A percentile compares a stretch with the other conserved stretches of the same genome.
Conservation (phyloP, 164 flowering plant genomes). For the Stephania yunnanensis region DNA sequence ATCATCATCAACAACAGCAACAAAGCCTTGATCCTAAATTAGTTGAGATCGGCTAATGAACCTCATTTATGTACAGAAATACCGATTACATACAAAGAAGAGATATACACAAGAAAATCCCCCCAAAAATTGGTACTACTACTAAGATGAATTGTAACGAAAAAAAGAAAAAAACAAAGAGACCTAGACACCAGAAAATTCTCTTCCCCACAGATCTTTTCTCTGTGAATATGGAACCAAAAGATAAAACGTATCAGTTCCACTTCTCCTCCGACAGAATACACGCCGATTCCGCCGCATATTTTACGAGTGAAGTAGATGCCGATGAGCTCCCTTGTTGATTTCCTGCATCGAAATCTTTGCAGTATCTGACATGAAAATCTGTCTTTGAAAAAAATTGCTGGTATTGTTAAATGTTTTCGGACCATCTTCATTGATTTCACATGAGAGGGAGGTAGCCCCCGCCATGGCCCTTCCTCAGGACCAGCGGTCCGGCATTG, state of each 20-base stretch:
- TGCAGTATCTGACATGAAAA: neutral
- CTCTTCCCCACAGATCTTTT: neutral
- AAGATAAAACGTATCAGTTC: neutral
- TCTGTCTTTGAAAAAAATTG: neutral
- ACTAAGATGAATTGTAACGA: neutral
- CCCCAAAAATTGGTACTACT: neutral
- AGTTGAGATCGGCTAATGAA: neutral
- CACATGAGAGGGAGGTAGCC: constrained; percentile 92
- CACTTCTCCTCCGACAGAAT: neutral
- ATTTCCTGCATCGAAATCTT: neutral
- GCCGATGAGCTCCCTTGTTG: neutral
- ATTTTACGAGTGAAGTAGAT: neutral
- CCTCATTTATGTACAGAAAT: neutral
- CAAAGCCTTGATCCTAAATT: too few species aligned
- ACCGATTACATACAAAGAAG: neutral
- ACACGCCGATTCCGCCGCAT: neutral
- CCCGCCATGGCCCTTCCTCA: constrained; percentile 97
- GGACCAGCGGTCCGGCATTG: constrained; percentile 73
- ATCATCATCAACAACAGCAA: too few species aligned
- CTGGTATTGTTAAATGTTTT: neutral
- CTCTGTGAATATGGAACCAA: neutral
- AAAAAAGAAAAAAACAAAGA: neutral
- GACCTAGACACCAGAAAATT: neutral
- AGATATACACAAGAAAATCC: neutral
- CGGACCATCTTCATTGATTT: neutral